Evolutionary conservation across 2,329 filamentous ascomycete species (phyloP).

Genomic region (Knufia petricola): DNA sequence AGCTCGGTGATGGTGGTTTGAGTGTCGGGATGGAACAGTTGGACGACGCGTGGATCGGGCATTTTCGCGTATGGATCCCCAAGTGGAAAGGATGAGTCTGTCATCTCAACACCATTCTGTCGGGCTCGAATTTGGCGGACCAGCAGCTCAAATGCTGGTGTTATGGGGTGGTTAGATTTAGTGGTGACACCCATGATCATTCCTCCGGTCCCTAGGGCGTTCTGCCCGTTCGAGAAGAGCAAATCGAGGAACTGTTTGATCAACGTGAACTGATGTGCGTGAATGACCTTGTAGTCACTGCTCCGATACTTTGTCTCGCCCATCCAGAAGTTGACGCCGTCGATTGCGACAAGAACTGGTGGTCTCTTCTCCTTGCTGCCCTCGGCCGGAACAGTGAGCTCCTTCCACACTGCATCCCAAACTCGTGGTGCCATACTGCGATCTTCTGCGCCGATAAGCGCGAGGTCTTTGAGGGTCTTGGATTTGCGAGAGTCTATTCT

Average conservation of each 20-base stretch:
- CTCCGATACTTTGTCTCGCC: slow-evolving; percentile 64
- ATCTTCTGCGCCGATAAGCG: slow-evolving; percentile 60
- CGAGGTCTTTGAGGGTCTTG: slow-evolving; percentile 57
- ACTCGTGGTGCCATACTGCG: slow-evolving; percentile 69
- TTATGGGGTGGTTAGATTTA: slow-evolving; percentile 56
- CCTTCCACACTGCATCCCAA: slow-evolving; percentile 70
- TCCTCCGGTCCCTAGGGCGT: slow-evolving; percentile 60
- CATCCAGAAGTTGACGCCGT: slow-evolving; percentile 77
- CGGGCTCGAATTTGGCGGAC: slow-evolving; percentile 44
- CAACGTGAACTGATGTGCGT: slow-evolving; percentile 74
- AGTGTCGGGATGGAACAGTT: slow-evolving; percentile 26
- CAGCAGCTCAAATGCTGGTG: slow-evolving; percentile 59
- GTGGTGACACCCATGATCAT: slow-evolving; percentile 66
- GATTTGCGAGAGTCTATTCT: slow-evolving; percentile 43
- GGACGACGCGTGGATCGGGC: slow-evolving; percentile 44
- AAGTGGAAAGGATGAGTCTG: slow-evolving; percentile 34
- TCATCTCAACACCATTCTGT: slow-evolving; percentile 27
- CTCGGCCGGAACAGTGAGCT: slow-evolving; percentile 51
- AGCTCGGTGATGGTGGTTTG: slow-evolving; percentile 43
- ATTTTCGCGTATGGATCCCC: slow-evolving; percentile 43
- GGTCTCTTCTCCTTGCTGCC: slow-evolving; percentile 38
- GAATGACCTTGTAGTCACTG: slow-evolving; percentile 61
- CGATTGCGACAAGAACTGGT: slow-evolving; percentile 64
- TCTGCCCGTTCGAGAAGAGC: slow-evolving; percentile 49
- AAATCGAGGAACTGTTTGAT: slow-evolving; percentile 65